Percentiles rank a stretch among this genome's conserved stretches.
Evolutionary conservation across 768 basidiomycete genomes (phyloP).

Genomic region (Psilocybe subaeruginosa): DNA sequence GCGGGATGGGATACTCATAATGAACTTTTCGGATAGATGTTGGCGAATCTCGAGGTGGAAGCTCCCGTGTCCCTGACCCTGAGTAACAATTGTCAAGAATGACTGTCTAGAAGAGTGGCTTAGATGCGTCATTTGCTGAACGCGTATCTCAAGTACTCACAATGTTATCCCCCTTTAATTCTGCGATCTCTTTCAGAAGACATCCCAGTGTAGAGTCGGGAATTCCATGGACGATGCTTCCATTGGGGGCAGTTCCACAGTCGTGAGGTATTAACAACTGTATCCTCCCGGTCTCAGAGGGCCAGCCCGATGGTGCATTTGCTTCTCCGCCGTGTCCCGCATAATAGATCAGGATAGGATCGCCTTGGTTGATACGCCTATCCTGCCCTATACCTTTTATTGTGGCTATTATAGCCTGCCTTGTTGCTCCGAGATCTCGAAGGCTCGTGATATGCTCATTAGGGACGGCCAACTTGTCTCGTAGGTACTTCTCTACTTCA

Average conservation of each 20-base stretch:
- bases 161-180: constrained; percentile 61
- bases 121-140: not conserved
- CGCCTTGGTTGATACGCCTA: constrained; percentile 44
- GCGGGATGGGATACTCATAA: too few relatives aligned
- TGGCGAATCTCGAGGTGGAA: not conserved
- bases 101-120: constrained; percentile 4
- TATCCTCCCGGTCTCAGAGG: constrained; percentile 11
- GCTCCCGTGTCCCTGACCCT: constrained; percentile 13
- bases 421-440: too few relatives aligned
- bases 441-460: too few relatives aligned
- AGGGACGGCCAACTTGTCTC: too few relatives aligned
- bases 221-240: constrained; percentile 48
- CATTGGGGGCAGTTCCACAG: constrained; percentile 18
- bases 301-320: constrained; percentile 53
- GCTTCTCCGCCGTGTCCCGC: constrained; percentile 63
- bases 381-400: too few relatives aligned
- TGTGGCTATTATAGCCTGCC: too few relatives aligned
- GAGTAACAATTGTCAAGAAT: constrained; percentile 16
- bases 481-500: not conserved
- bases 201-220: constrained; percentile 59
- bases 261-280: too few relatives aligned
- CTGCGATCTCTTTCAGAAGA: constrained; percentile 50
- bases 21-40: not conserved
- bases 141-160: not conserved
- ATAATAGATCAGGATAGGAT: constrained; percentile 64